phyloP scores from a whole-genome alignment of 2,329 filamentous ascomycete species.

The Aspergillus melleus region DNA sequence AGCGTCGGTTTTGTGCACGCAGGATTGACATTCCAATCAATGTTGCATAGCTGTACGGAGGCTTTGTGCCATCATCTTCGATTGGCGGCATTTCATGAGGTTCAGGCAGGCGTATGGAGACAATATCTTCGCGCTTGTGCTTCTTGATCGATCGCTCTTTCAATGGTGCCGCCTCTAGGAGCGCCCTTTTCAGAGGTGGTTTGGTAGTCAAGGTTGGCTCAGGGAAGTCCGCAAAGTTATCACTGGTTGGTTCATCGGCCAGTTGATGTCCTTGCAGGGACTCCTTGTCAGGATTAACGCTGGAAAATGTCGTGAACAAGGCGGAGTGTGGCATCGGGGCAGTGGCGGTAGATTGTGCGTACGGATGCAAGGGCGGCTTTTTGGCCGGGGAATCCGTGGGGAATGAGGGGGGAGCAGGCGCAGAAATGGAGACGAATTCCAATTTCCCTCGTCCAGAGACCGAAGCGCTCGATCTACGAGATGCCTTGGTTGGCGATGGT shows the following conservation, averaged over 20 bases:
- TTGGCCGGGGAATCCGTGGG: constrained; percentile 52
- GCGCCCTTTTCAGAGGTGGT: constrained; percentile 55
- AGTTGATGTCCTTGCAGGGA: constrained; percentile 51
- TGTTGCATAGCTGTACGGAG: constrained; percentile 87
- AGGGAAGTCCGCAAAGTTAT: constrained; percentile 49
- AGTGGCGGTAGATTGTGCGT: constrained; percentile 17
- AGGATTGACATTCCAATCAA: constrained; percentile 97
- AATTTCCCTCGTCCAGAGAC: constrained; percentile 58
- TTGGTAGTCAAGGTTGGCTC: constrained; percentile 48
- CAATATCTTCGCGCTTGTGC: constrained; percentile 59
- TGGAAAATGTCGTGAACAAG: constrained; percentile 53
- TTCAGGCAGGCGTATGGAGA: constrained; percentile 59
- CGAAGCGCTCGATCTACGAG: constrained; percentile 56
- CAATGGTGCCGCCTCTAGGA: constrained; percentile 72
- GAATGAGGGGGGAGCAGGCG: constrained; percentile 45
- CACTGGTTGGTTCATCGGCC: constrained; percentile 40
- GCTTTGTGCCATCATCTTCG: constrained; percentile 84
- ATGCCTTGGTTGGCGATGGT: constrained; percentile 69
- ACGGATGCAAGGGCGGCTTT: constrained; percentile 38
- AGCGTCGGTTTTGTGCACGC: constrained; percentile 74
- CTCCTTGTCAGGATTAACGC: constrained; percentile 39
- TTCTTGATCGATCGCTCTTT: constrained; percentile 72
- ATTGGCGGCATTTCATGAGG: constrained; percentile 79
- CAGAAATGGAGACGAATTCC: constrained; percentile 62
- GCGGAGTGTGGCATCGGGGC: constrained; percentile 41